A percentile compares a stretch with the other conserved stretches of the same genome.
phyloP scores from a whole-genome alignment of 441 rosid species.

The Erodium moschatum region DNA sequence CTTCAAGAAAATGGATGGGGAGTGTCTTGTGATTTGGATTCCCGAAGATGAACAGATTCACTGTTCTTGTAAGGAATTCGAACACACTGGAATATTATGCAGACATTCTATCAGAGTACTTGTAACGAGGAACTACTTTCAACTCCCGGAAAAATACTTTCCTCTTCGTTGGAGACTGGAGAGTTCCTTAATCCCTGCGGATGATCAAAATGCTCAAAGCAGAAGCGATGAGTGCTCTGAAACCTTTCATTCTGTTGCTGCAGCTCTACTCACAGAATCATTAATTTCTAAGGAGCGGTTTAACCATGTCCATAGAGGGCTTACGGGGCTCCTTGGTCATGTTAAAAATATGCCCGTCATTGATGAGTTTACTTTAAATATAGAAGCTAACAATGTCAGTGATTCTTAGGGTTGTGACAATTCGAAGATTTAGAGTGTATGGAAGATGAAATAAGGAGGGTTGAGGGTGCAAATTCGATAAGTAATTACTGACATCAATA shows the following conservation, averaged over 20 bases:
- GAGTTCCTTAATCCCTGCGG: constrained; percentile 32
- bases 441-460: constrained; percentile 13
- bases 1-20: constrained; percentile 73
- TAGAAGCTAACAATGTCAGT: constrained; percentile 20
- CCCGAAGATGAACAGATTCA: constrained; percentile 68
- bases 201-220: constrained; percentile 37
- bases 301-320: constrained; percentile 50
- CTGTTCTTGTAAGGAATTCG: constrained; percentile 89
- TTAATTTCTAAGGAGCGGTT: constrained; percentile 48
- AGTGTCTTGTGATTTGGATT: constrained; percentile 57
- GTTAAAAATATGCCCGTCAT: constrained; percentile 47
- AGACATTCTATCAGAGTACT: constrained; percentile 68
- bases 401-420: constrained; percentile 30
- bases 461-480: constrained; percentile 5
- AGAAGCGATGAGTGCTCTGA: constrained; percentile 44
- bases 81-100: constrained; percentile 66
- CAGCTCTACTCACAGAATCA: constrained; percentile 54
- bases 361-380: constrained; percentile 28
- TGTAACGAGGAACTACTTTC: constrained; percentile 56
- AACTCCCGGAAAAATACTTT: constrained; percentile 68
- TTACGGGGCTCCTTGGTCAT: constrained; percentile 47
- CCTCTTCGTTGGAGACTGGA: constrained; percentile 59
- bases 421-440: constrained; percentile 12
- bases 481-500: constrained; percentile 12
- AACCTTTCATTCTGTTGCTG: constrained; percentile 57